These are phyloP conservation scores for Brassica balearica DNA, from an alignment of 441 rosid species.

Conservation along the genomic window DNA sequence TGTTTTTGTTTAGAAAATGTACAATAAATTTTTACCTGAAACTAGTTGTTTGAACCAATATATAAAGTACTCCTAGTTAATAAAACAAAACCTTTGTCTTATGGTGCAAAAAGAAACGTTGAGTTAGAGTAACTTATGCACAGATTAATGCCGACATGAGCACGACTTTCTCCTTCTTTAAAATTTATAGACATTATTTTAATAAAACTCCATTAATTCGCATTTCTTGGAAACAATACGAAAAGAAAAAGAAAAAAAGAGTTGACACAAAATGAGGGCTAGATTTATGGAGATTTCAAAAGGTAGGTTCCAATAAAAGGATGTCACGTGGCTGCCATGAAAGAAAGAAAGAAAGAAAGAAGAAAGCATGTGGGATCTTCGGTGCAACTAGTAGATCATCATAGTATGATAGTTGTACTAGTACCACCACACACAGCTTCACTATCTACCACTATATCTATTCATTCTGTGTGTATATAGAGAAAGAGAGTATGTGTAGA, in stretches of 20 bases:
- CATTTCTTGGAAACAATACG: background rate
- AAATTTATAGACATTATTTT: background rate
- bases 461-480: background rate
- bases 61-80: no score
- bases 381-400: slow-evolving; percentile 24
- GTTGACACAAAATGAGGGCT: slow-evolving; percentile 34
- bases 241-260: slow-evolving; percentile 5
- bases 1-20: no score
- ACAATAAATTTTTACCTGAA: background rate
- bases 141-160: slow-evolving; percentile 28
- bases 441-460: slow-evolving; percentile 31
- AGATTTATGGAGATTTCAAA: slow-evolving; percentile 8
- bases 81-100: background rate
- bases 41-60: background rate
- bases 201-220: background rate
- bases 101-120: background rate
- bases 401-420: background rate
- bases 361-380: slow-evolving; percentile 11
- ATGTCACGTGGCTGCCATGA: slow-evolving; percentile 58
- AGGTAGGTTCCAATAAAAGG: slow-evolving; percentile 37
- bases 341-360: slow-evolving; percentile 33
- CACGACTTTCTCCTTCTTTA: slow-evolving; percentile 6
- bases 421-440: slow-evolving; percentile 31
- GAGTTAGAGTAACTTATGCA: background rate
- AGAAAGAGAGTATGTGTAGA: background rate